phyloP scores from a whole-genome alignment of 1,284 basidiomycete genomes.

The Cutaneotrichosporon cavernicola region DNA sequence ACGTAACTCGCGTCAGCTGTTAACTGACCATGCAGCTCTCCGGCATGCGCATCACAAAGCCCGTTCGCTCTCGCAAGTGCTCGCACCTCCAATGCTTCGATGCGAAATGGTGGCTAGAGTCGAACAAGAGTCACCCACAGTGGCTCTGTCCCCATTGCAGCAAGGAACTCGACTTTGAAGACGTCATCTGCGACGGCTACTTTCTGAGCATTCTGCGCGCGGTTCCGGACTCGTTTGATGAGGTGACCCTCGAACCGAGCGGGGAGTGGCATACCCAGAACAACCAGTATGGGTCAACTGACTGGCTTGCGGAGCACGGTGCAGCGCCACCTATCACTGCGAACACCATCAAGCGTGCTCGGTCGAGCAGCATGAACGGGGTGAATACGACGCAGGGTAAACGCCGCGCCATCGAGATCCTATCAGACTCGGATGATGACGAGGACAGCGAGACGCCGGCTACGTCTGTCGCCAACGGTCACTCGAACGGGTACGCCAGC shows the following conservation, averaged over 20 bases:
- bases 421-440: constrained; percentile 72
- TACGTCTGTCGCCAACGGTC: constrained; percentile 8
- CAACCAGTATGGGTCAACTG: constrained; percentile 71
- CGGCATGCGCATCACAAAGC: constrained; percentile 79
- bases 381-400: constrained; percentile 27
- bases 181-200: constrained; percentile 81
- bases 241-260: constrained; percentile 89
- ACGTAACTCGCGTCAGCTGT: constrained; percentile 46
- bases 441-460: constrained; percentile 49
- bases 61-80: constrained; percentile 80
- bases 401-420: constrained; percentile 62
- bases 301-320: constrained; percentile 59
- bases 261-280: constrained; percentile 94
- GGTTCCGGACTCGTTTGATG: constrained; percentile 72
- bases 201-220: constrained; percentile 38
- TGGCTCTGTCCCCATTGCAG: constrained; percentile 97
- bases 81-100: constrained; percentile 96
- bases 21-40: constrained; percentile 63
- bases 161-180: constrained; percentile 70
- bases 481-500: constrained; percentile 7
- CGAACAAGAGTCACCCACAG: constrained; percentile 95
- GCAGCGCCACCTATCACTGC: background rate
- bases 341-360: constrained; percentile 12
- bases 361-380: constrained; percentile 9
- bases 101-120: constrained; percentile 85